Evolutionary conservation across 352 stramenopile genomes (phyloP), one percentile per base, ranked within the genome.

Genomic region (Phytopythium sindhum): DNA sequence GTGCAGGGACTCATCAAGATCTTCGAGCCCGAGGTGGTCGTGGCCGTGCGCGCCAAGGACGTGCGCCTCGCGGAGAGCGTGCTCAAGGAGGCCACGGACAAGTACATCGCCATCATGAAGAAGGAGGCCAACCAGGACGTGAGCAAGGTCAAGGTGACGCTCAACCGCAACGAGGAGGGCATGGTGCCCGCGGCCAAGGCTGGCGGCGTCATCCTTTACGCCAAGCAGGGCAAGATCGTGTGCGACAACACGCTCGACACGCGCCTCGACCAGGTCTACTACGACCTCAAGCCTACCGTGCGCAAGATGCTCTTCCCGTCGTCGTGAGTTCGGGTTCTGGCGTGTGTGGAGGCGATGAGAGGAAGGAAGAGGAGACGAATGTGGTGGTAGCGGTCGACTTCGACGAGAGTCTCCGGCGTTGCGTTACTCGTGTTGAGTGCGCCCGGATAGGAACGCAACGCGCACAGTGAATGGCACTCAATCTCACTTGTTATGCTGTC

Each of bases 1-100:
- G 93, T 99, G 37, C 97, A 99, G 79, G 95, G 96, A 23, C 84
- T 99, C 39, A 98, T 99, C 77, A 99, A 99, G 81, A 97, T 99
- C 60, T 97, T 98, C 68, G 97, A 99, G 78, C 79, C 90, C 28
- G 91, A 98, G 19, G 90, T 99, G 39, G 84, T 91, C 23, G 74
- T 99, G 21, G 89, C 92, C 44, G 97, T 95, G 66, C 91, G 96
- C 68, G 66, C 80, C 35, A 87, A 96, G 72, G 97, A 99, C 78
- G 82, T 98, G 48, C 72, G 65, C 21, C 80, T 93, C 19, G 81
- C 97, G 0, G 83, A 97, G 58, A 89, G 78, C 28, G 77, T 99
- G 52, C 44, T 98, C 33, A 84, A 91, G 54, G 84, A 90, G 26
- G 96, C 94, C 33, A 78, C 65, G 57, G 77, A 92, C 68, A 92